Evolutionary conservation across 1,139 yeast species (phyloP).

Genomic region (Candida sp.): DNA sequence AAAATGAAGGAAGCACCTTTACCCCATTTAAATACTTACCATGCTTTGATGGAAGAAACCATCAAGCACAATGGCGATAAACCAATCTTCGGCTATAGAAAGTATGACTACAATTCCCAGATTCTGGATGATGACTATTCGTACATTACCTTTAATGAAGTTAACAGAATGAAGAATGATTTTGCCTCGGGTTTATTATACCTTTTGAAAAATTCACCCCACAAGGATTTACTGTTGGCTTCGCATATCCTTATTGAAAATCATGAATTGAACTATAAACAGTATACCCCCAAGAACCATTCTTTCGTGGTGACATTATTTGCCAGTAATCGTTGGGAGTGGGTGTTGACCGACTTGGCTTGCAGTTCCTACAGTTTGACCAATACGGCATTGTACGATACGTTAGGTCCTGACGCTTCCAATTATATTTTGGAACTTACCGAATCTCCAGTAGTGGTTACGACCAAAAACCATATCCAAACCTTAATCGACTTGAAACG

Average conservation of each 20-base stretch:
- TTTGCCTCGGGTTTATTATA: constrained; percentile 32
- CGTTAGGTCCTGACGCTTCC: constrained; percentile 35
- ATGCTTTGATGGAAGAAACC: constrained; percentile 20
- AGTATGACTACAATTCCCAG: constrained; percentile 25
- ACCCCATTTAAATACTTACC: constrained; percentile 26
- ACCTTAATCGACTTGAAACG: constrained; percentile 24
- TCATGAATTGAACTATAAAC: constrained; percentile 19
- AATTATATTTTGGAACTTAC: constrained; percentile 31
- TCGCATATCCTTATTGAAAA: constrained; percentile 24
- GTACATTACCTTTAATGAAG: constrained; percentile 18
- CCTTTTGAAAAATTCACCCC: constrained; percentile 27
- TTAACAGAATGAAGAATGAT: constrained; percentile 16
- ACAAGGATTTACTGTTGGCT: constrained; percentile 16
- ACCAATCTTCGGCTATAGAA: constrained; percentile 29
- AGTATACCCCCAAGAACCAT: constrained; percentile 18
- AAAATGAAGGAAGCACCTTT: constrained; percentile 18
- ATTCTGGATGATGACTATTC: constrained; percentile 17
- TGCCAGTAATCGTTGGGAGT: constrained; percentile 34
- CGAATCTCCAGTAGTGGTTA: constrained; percentile 31
- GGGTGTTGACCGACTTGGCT: constrained; percentile 38
- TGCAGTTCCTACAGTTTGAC: constrained; percentile 31
- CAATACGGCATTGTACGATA: constrained; percentile 40
- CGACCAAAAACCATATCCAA: constrained; percentile 30
- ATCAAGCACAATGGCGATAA: constrained; percentile 14
- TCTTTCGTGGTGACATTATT: constrained; percentile 33